Base-by-base conservation (phyloP, 1,284 basidiomycete genomes). In the Cutaneotrichosporon cyanovorans region DNA sequence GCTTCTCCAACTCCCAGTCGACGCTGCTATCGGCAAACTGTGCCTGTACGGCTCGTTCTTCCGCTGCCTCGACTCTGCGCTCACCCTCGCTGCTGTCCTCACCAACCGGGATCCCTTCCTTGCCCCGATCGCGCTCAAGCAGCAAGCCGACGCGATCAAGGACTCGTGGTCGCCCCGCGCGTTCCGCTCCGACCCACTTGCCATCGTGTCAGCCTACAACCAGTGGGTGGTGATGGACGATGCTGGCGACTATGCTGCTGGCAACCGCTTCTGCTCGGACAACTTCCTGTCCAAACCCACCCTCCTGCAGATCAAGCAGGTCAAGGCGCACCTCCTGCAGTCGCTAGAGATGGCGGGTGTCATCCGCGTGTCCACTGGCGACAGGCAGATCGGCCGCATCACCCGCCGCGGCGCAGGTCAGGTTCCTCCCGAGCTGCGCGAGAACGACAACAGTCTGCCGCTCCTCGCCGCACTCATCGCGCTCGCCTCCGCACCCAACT, bases 31-130 rank as follows among this genome's bases (percentile, higher is more conserved):
- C 71, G 92, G 89, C 47, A 84, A 90, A 53, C 76, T 97, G 51
- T 86, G 91, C 45, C 76, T 96, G 1, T 88, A 84, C 65, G 92
- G 91, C 32, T 83, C 85, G 57, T 89, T 96, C 75, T 95, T 95
- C 82, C 81, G 86, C 48, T 96, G 91, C 70, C 75, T 96, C 45
- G 88, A 95, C 64, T 83, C 85, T 37, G 88, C 89, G 0, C 73
- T 96, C 42, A 88, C 87, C 4, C 78, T 97, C 34, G 90, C 91
- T 5, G 88, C 91, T 2, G 85, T 95, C 57, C 72, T 95, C 57
- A 85, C 87, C 9, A 87, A 86, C 62, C 82, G 91, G 32, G 90
- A 93, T 59, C 90, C 91, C 3, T 96, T 96, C 76, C 72, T 93
- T 43, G 80, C 83, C 0, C 91, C 91, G 0, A 72, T 80, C 22